These are phyloP conservation scores for Colletotrichum musicola DNA, from an alignment of 2,329 filamentous ascomycete species.

Conservation along the genomic window DNA sequence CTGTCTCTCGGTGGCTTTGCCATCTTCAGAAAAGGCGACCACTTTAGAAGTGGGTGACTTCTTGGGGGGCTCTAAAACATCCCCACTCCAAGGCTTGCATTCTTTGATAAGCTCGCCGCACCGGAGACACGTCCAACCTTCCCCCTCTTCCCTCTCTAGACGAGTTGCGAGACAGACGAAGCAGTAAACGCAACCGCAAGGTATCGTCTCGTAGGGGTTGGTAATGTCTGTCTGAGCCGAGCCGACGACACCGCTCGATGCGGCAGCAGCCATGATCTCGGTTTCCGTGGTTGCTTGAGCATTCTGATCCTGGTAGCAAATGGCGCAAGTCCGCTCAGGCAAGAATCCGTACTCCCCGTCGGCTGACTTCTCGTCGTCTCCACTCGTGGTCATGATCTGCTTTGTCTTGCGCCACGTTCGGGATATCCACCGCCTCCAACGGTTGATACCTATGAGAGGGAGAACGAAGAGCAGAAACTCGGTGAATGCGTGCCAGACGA, in stretches of 20 bases:
- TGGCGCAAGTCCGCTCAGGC: slow-evolving; percentile 93
- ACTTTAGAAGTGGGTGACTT: slow-evolving; percentile 63
- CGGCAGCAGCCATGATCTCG: slow-evolving; percentile 78
- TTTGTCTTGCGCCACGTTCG: slow-evolving; percentile 88
- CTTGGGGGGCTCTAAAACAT: slow-evolving; percentile 76
- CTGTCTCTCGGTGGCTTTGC: slow-evolving; percentile 42
- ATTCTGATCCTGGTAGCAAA: slow-evolving; percentile 96
- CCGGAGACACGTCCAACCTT: slow-evolving; percentile 91
- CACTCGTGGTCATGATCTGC: slow-evolving; percentile 67
- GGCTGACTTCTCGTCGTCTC: slow-evolving; percentile 62
- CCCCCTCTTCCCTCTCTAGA: slow-evolving; percentile 91
- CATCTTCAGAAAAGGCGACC: slow-evolving; percentile 73
- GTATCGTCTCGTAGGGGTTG: slow-evolving; percentile 92
- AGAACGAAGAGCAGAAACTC: slow-evolving; percentile 97
- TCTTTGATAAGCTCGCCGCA: slow-evolving; percentile 87
- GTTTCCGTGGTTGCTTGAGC: slow-evolving; percentile 76
- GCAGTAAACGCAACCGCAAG: slow-evolving; percentile 94
- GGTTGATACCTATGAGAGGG: slow-evolving; percentile 93
- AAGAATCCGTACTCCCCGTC: slow-evolving; percentile 86
- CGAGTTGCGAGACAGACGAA: slow-evolving; percentile 94
- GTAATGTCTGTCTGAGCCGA: slow-evolving; percentile 94
- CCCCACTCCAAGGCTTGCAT: slow-evolving; percentile 92
- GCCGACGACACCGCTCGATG: slow-evolving; percentile 83
- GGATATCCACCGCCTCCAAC: slow-evolving; percentile 91
- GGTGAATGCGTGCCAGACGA: slow-evolving; percentile 99